Evolutionary conservation across 2,329 filamentous ascomycete genomes (phyloP).

Genomic region (Fonsecaea pugnacius): DNA sequence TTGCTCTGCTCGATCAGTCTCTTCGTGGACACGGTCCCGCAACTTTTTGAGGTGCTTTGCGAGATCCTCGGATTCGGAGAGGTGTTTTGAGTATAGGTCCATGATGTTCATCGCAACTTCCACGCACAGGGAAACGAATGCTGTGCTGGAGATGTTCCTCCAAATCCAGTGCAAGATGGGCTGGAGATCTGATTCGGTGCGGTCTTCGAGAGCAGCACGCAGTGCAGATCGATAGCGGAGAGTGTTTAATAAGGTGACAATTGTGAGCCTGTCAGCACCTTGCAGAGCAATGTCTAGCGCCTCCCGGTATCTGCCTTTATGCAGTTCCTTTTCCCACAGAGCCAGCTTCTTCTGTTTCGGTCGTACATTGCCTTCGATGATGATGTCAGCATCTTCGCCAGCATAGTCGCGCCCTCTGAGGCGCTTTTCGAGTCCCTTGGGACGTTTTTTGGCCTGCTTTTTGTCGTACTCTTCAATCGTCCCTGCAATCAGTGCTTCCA

Average conservation of each 20-base stretch:
- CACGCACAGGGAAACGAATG: conserved; percentile 75
- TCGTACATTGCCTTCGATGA: conserved; percentile 76
- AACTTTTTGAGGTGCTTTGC: conserved; percentile 71
- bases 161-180: conserved; percentile 83
- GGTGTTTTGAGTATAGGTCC: conserved; percentile 83
- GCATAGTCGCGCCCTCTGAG: conserved; percentile 75
- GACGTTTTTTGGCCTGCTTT: conserved; percentile 65
- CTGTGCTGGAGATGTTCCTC: conserved; percentile 77
- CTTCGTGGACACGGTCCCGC: conserved; percentile 70
- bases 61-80: conserved; percentile 74
- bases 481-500: conserved; percentile 79
- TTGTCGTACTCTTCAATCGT: conserved; percentile 78
- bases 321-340: conserved; percentile 79
- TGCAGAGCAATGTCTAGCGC: conserved; percentile 81
- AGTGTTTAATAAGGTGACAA: conserved; percentile 79
- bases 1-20: conserved; percentile 81
- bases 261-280: conserved; percentile 60
- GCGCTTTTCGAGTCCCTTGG: conserved; percentile 65
- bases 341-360: conserved; percentile 69
- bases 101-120: conserved; percentile 82
- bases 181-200: conserved; percentile 79
- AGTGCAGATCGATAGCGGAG: conserved; percentile 87
- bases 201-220: conserved; percentile 74
- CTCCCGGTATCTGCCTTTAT: conserved; percentile 74
- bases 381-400: conserved; percentile 83